Evolutionary conservation across 129 eudicot species (phyloP), one percentile per base, ranked within the genome.

Genomic region (Ambrosia artemisiifolia): DNA sequence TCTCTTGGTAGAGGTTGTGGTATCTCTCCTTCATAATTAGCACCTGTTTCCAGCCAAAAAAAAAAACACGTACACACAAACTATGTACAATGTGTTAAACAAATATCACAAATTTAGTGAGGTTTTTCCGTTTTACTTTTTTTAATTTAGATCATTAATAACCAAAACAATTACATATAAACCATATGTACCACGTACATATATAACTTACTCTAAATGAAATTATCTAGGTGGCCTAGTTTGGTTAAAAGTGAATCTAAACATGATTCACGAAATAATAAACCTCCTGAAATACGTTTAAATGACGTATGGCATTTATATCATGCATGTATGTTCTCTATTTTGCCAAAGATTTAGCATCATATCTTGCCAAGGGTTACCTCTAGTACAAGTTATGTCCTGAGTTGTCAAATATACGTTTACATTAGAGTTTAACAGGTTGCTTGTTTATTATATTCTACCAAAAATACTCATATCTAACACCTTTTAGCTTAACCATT

Each of bases 391-490:
- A 48, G 71, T 66, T 60, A 77, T 13, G 7, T 69, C 44, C 24
- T 69, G 34, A 69, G 69, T 50, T 38, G 69, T 51, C 46, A 53
- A 44, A 60, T 43, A 16, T 36, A 14, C 6, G 70, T 69, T 77
- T 69, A 47, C 75, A 69, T 74, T 51, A 63, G 32, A 9, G 6
- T 56, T 24, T 28, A 68, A 60, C 16, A 65, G 7, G 33, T 70
- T 76, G 67, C 59, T 55, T 43, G 48, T 34, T 61, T 60, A 60
- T 6, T 56, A 56, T 20, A 48, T 77, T 35, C 48, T 36, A 70
- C 75, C 65, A 61, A 77, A 62, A 24, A 50, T 77, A 51, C 71
- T 77, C 76, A 16, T 77, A 77, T 30, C 65, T n/a, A 77, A 47
- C 34, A 36, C 81, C 62, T 50, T 48, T 49, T 70, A 50, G 13